Base-by-base conservation (phyloP, 1,284 basidiomycete species). In the Cryptococcus amylolentus region DNA sequence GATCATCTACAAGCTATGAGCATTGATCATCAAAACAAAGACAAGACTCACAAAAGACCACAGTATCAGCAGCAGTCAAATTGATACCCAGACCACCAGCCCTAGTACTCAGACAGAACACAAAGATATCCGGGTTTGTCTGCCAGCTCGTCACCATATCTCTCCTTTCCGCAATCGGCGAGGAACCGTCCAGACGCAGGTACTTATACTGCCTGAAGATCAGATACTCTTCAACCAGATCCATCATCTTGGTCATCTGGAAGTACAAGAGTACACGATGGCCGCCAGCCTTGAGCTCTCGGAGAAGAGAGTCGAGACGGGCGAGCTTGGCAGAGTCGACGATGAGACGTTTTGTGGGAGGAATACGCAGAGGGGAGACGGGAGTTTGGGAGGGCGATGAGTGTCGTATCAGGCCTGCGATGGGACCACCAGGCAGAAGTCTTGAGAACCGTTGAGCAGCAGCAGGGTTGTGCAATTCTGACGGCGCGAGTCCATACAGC, bases 111-210 rank as follows among this genome's bases (percentile, higher is more conserved):
- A 99, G 84, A 63, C 98, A 81, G 81, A 98, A 98, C 51, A 97
- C 84, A 72, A 97, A 98, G 59, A 96, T 90, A 63, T 98, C 94
- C 13, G 92, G 86, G 69, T 91, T 88, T 49, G 93, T 96, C 77
- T 99, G 96, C 96, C 96, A 99, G 74, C 96, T 92, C 67, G 93
- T 94, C 40, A 99, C 96, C 95, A 98, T 98, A 78, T 98, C 96
- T 61, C 96, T 84, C 68, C 96, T 84, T 72, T 98, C 96, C 66
- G 95, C 93, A 55, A 98, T 84, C 69, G 96, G 93, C 27, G 92
- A 95, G 1, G 88, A 89, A 49, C 96, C 96, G 77, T 99, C 96
- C 46, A 99, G 80, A 41, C 96, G 86, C 31, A 98, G 80, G 74
- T 99, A 98, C 79, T 97, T 97, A 83, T 96, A 95, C 77, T 98